Base-by-base conservation (phyloP, 2,329 filamentous ascomycete species). In the Penicillium brasilianum region DNA sequence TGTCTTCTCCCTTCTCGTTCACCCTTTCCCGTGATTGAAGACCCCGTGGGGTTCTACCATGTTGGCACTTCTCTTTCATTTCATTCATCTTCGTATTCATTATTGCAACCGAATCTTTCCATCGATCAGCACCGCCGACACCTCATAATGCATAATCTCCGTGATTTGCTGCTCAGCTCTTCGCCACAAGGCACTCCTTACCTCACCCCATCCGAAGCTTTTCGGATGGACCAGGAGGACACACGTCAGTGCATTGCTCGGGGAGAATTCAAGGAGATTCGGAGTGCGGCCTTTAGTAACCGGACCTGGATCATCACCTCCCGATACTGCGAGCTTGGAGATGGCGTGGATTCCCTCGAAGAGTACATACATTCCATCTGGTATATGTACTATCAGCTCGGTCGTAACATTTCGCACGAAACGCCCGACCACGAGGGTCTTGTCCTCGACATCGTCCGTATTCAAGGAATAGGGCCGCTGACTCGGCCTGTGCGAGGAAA, bases 381-480 rank as follows among this genome's bases (percentile, higher is more conserved):
- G 69, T 62, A 70, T 41, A 61, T 67, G 11, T 71, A 70, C 53
- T 72, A 67, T 54, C 57, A 71, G 34, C 58, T 64, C 11, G 55
- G 51, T 11, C 57, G 65, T 52, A 39, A 66, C 32, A 61, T 59
- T 30, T 66, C 61, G 1, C 32, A 50, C 7, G 61, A 71, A 36
- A 50, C 46, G 4, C 32, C 62, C n/a, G 64, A 71, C 0, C 66
- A 71, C 18, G 65, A 72, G 4, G 20, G 61, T 7, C 36, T 69
- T n/a, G 57, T 72, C 32, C 65, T 71, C 18, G 68, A 70, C 22
- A 66, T 72, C 48, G 36, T 72, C 22, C 66, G 69, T 11, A 68
- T 49, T 65, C 63, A 68, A 36, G 67, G 67, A 37, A 59, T 51
- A 22, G 66, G 67, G 0, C 66, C 65, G 3, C 22, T 69, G 43